A percentile compares a stretch with the other conserved stretches of the same genome.
Evolutionary conservation across 164 flowering plant species (phyloP).

Genomic region (Vitis vinifera): ASM3070453v1 NC_081807.1:19559501-19560000

Average conservation of each 20-base stretch:
- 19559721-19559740: no score
- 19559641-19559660: constrained; percentile 41
- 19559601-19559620: constrained; percentile 37
- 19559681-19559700: not conserved
- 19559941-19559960: no score
- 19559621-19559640: constrained; percentile 39
- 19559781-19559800: not conserved
- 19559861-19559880: constrained; percentile 30
- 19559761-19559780: no score
- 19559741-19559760: no score
- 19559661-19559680: constrained; percentile 22
- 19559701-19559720: not conserved
- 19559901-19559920: no score
- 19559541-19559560: constrained; percentile 31
- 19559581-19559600: constrained; percentile 30
- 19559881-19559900: no score
- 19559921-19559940: no score
- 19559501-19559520: constrained; percentile 34
- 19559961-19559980: no score
- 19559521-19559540: constrained; percentile 32
- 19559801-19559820: not conserved
- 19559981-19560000: not conserved
- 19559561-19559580: constrained; percentile 32
- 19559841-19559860: constrained; percentile 20
- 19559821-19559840: constrained; percentile 24